Conservation (phyloP, 345 rosid genomes). For the Eucalyptus curtisii region DNA sequence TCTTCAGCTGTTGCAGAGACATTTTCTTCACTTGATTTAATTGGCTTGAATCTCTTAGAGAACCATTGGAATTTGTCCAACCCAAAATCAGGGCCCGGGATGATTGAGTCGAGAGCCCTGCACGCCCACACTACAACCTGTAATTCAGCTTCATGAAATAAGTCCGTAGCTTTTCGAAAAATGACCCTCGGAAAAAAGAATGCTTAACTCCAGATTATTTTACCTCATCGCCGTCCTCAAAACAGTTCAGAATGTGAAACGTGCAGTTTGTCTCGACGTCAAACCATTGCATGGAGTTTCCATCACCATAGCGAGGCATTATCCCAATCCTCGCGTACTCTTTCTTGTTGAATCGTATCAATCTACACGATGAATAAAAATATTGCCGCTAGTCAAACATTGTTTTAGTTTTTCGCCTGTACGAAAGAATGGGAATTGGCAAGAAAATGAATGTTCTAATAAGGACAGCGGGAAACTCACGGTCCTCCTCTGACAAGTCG, state of each 20-base stretch:
- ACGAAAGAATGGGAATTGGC: neutral
- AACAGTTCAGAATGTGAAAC: constrained; percentile 34
- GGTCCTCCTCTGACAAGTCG: constrained; percentile 35
- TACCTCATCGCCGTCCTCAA: constrained; percentile 40
- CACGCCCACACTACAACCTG: constrained; percentile 36
- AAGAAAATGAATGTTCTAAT: neutral
- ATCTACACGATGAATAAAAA: neutral
- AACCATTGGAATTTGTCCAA: constrained; percentile 20
- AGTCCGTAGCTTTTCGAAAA: neutral
- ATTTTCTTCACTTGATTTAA: neutral
- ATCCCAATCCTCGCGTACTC: constrained; percentile 31
- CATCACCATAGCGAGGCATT: constrained; percentile 43
- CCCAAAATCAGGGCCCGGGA: constrained; percentile 16
- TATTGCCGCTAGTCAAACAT: neutral
- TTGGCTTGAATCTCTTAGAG: neutral
- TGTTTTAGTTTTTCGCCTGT: neutral
- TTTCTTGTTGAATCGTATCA: constrained; percentile 16
- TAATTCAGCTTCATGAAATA: neutral
- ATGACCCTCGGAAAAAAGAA: neutral
- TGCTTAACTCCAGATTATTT: neutral
- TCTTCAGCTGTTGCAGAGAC: neutral
- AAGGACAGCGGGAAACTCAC: constrained; percentile 12
- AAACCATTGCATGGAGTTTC: constrained; percentile 30
- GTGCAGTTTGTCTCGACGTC: constrained; percentile 16
- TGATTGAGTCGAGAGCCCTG: constrained; percentile 21